Base-by-base conservation (phyloP, 1,284 basidiomycete genomes). In the Melampsora larici-populina region DNA sequence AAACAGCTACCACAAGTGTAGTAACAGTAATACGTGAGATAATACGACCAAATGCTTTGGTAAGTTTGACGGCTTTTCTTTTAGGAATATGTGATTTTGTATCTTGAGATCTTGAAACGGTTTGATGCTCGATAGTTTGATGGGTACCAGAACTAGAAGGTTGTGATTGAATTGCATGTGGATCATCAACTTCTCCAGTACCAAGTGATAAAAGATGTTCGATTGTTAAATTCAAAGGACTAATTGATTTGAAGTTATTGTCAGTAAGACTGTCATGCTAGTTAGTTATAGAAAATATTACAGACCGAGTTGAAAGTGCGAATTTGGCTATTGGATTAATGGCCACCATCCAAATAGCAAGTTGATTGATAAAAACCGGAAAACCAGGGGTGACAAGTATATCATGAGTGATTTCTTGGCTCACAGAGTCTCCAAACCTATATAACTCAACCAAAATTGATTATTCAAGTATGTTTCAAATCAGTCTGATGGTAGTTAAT, bases 331-430 rank as follows among this genome's bases (percentile, higher is more conserved):
- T 26, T 9, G 72, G 72, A 48, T 74, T 74, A 7, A 74, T 67
- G 40, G 62, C 72, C 1, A 74, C 29, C 72, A 74, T 74, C 71
- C 71, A 73, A 31, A 74, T 74, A 13, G 29, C 62, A 33, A 55
- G 43, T 24, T 43, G 48, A 36, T 74, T 74, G 43, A 74, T 66
- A 17, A 43, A 6, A 13, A 33, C 24, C 0, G 72, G 72, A 29
- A 36, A 74, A 1, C 72, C 72, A 8, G 63, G 46, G 26, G 72
- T 74, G 0, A 46, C 43, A 2, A 74, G 63, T 11, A 74, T 66
- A 66, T 74, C 72, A 40, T 74, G 72, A 21, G 72, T 74, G 26
- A 74, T 74, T 74, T 74, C 72, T 21, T 74, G 72, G 48, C 72
- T 74, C 26, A 74, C 72, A 65, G 48, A 43, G n/a, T 74, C 64